Evolutionary conservation across 805 yeast species (phyloP).

Genomic region (Suhomyces emberorum): DNA sequence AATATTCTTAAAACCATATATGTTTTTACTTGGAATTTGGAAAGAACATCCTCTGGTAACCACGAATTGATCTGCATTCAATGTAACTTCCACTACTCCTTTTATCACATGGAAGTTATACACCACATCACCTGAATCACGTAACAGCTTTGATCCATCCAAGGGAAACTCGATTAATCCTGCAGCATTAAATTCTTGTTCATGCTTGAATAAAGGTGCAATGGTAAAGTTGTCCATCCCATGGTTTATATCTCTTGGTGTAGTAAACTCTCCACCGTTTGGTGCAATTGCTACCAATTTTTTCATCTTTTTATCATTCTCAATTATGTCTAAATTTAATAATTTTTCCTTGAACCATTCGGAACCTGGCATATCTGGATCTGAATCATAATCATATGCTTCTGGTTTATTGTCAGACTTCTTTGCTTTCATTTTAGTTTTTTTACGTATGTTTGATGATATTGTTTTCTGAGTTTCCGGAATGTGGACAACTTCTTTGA

Average conservation of each 20-base stretch:
- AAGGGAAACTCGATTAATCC: constrained; percentile 69
- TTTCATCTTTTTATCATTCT: constrained; percentile 40
- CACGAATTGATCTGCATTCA: constrained; percentile 56
- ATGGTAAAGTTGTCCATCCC: constrained; percentile 50
- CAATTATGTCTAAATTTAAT: constrained; percentile 48
- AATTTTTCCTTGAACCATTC: constrained; percentile 49
- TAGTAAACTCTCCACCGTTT: constrained; percentile 44
- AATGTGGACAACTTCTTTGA: constrained; percentile 56
- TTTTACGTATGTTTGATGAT: constrained; percentile 8
- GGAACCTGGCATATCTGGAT: constrained; percentile 44
- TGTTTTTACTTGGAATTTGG: constrained; percentile 75
- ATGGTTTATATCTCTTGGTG: constrained; percentile 40
- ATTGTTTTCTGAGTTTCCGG: constrained; percentile 22
- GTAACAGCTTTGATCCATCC: constrained; percentile 57
- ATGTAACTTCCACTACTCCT: constrained; percentile 67
- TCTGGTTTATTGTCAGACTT: constrained; percentile 7
- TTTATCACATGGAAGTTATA: constrained; percentile 71
- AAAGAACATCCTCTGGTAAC: constrained; percentile 74
- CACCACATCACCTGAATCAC: constrained; percentile 61
- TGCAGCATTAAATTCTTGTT: constrained; percentile 63
- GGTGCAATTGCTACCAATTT: constrained; percentile 67
- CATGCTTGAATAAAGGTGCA: constrained; percentile 61
- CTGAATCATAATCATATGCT: constrained; percentile 32
- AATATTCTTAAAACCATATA: constrained; percentile 63
- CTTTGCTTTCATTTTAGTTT: constrained; percentile 12